Base-by-base conservation (phyloP, 768 basidiomycete genomes). In the Tremella yokohamensis region DNA sequence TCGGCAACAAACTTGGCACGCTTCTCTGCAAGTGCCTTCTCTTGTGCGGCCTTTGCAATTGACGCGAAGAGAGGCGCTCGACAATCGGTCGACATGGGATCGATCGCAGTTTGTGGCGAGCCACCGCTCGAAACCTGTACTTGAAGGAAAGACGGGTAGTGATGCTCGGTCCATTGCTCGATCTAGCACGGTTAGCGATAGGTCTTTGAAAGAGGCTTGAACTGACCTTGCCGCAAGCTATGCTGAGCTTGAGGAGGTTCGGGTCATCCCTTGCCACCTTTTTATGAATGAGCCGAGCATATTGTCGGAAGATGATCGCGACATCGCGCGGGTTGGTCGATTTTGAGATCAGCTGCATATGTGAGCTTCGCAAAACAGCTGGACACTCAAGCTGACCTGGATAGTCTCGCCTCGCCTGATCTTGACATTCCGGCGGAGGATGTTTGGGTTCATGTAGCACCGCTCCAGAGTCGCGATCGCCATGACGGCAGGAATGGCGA, bases 311-410 rank as follows among this genome's bases (percentile, higher is more conserved):
- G 64, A 92, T 85, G 70, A 85, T 82, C 0, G 90, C 85, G 0
- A 97, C 92, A 63, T 97, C 91, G 18, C 89, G 83, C 0, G 90
- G 88, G 77, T 98, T 97, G 24, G 88, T 90, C 12, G 91, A 88
- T 11, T 83, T 82, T 85, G 92, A 88, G 67, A 99, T 96, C 54
- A 97, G 82, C 92, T 94, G 53, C 42, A 34, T 55, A 24, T 18
- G 38, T 62, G 49, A 61, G 39, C 26, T 25, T 49, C 20, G 3
- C 19, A 49, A 49, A 8, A 22, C 25, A n/a, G 16, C 16, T n/a
- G 7, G 16, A 11, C n/a, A n/a, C n/a, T n/a, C 16, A 13, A 49
- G 78, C 86, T 56, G 70, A 91, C 93, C 64, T 79, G 68, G 1
- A 92, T 90, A 47, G 94, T 91, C 64, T 86, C 84, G 0, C 90